Conservation (phyloP, 352 stramenopile genomes). For the Phytophthora podocarpi region DNA sequence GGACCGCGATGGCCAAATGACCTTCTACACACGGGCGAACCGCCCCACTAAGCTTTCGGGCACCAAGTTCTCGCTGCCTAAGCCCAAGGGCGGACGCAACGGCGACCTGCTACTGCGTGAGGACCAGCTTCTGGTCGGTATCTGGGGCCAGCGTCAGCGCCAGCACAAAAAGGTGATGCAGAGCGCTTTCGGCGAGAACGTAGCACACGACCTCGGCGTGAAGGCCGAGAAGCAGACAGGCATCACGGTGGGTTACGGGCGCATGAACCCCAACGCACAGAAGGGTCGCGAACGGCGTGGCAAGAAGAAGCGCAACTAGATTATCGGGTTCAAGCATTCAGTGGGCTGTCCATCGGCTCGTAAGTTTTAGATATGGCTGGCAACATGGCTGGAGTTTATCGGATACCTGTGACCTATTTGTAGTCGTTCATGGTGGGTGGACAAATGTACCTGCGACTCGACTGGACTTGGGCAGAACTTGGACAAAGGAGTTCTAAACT, state of each 20-base stretch:
- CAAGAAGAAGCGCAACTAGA: slow-evolving; percentile 96
- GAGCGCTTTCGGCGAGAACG: slow-evolving; percentile 95
- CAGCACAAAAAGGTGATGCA: slow-evolving; percentile 91
- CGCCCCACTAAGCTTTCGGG: slow-evolving; percentile 92
- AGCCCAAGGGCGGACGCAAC: slow-evolving; percentile 91
- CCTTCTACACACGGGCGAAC: slow-evolving; percentile 84
- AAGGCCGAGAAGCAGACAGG: slow-evolving; percentile 91
- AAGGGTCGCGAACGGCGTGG: slow-evolving; percentile 96
- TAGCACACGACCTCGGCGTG: slow-evolving; percentile 93
- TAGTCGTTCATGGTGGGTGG: slow-evolving; percentile 11
- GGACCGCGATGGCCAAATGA: slow-evolving; percentile 91
- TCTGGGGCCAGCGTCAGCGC: slow-evolving; percentile 95
- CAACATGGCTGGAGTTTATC: slow-evolving; percentile 22
- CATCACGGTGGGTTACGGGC: slow-evolving; percentile 93
- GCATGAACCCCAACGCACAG: slow-evolving; percentile 96
- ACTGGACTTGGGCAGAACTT: too few relatives aligned
- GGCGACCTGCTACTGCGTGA: slow-evolving; percentile 97
- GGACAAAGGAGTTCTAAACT: slow-evolving; percentile 24
- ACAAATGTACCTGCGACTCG: slow-evolving; percentile 1
- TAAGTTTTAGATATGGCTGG: slow-evolving; percentile 28
- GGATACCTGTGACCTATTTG: slow-evolving; percentile 20
- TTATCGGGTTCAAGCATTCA: slow-evolving; percentile 3
- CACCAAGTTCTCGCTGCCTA: slow-evolving; percentile 98
- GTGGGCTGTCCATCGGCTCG: slow-evolving; percentile 1
- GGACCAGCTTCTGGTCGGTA: slow-evolving; percentile 96